Evolutionary conservation across 2,329 filamentous ascomycete species (phyloP).

Genomic region (Apiospora aurea): DNA sequence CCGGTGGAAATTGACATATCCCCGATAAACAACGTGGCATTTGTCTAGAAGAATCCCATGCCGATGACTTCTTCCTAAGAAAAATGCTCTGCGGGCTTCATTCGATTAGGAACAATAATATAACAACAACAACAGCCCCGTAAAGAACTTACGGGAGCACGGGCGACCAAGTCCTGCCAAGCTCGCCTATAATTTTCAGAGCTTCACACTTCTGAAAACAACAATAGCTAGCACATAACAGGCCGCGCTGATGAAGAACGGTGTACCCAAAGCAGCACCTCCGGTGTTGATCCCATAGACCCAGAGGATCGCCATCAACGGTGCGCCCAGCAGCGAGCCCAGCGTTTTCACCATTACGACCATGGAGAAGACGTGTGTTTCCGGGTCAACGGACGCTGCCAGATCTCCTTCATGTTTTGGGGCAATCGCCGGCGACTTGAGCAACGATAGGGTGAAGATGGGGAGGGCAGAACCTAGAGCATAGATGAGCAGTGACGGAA

Average conservation of each 20-base stretch:
- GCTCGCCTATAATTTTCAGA: background rate
- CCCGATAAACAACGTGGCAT: background rate
- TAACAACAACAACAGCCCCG: too few relatives aligned
- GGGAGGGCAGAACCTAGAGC: conserved; percentile 57
- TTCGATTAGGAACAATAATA: too few relatives aligned
- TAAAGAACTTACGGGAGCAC: background rate
- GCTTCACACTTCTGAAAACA: conserved; percentile 41
- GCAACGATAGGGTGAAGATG: conserved; percentile 56
- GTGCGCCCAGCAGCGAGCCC: conserved; percentile 55
- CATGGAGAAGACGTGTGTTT: conserved; percentile 56
- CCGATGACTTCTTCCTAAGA: background rate
- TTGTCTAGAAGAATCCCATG: background rate
- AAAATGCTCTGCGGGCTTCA: background rate
- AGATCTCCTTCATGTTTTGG: conserved; percentile 31
- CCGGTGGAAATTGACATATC: background rate
- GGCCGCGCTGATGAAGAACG: conserved; percentile 49
- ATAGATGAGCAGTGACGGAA: conserved; percentile 54
- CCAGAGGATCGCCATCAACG: conserved; percentile 56
- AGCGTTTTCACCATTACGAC: conserved; percentile 59
- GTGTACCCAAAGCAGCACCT: conserved; percentile 45
- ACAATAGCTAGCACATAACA: conserved; percentile 46
- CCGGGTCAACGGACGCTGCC: conserved; percentile 36
- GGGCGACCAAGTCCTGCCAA: background rate
- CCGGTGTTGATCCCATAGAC: conserved; percentile 51
- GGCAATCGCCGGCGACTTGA: conserved; percentile 52